Evolutionary conservation across 805 yeast genomes (phyloP).

Genomic region (Candida lessepsii): DNA sequence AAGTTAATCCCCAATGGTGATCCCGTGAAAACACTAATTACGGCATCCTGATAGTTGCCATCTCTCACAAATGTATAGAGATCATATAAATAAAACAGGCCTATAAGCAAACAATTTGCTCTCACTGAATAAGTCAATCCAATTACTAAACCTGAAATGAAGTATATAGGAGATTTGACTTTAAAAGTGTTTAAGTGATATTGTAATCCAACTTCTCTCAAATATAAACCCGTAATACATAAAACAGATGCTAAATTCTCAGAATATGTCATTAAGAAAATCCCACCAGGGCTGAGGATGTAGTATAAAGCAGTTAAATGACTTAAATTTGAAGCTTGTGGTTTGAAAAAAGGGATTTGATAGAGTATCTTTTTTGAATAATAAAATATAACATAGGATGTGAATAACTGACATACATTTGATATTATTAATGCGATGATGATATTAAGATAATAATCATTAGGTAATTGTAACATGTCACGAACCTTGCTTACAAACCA

Average conservation of each 20-base stretch:
- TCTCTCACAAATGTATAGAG: slow-evolving; percentile 24
- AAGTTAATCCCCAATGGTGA: slow-evolving; percentile 47
- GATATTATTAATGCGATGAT: slow-evolving; percentile 48
- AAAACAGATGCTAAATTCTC: slow-evolving; percentile 69
- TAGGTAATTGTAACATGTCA: slow-evolving; percentile 11
- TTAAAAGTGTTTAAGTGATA: slow-evolving; percentile 9
- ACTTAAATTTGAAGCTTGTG: slow-evolving; percentile 19
- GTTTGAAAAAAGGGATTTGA: slow-evolving; percentile 17
- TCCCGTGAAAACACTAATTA: slow-evolving; percentile 48
- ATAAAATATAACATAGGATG: slow-evolving; percentile 48
- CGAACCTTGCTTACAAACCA: slow-evolving; percentile 34
- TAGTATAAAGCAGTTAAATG: slow-evolving; percentile 43
- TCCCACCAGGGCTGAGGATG: slow-evolving; percentile 73
- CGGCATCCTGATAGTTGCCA: background rate
- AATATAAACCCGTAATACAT: slow-evolving; percentile 54
- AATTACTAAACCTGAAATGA: slow-evolving; percentile 54
- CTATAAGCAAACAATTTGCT: slow-evolving; percentile 75
- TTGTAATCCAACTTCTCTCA: slow-evolving; percentile 42
- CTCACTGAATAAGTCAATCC: slow-evolving; percentile 62
- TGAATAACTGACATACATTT: slow-evolving; percentile 50
- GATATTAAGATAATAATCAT: slow-evolving; percentile 45
- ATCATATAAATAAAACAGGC: slow-evolving; percentile 64
- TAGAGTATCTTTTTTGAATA: slow-evolving; percentile 42
- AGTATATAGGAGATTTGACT: slow-evolving; percentile 21
- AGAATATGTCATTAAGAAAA: slow-evolving; percentile 72